phyloP scores from a whole-genome alignment of 2,329 filamentous ascomycete species.

The Xylogone sp. region DNA sequence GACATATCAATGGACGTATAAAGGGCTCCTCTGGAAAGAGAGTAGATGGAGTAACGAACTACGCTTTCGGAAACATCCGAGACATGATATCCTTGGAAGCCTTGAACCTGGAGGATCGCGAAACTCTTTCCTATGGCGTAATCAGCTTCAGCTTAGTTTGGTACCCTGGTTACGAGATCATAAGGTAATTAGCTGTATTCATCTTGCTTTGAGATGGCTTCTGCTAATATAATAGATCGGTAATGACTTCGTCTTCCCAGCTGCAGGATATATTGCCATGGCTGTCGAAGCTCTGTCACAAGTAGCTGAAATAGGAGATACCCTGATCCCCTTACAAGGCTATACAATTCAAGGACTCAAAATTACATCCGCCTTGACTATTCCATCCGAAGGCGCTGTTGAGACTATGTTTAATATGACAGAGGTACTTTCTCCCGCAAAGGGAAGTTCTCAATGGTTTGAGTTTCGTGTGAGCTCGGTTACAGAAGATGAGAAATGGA shows the following conservation, averaged over 20 bases:
- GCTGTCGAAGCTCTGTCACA: constrained; percentile 38
- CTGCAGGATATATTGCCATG: constrained; percentile 44
- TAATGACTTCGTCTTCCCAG: constrained; percentile 37
- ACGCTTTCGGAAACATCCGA: constrained; percentile 11
- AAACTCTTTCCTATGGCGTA: constrained; percentile 11
- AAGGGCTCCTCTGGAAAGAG: constrained; percentile 38
- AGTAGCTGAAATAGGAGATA: constrained; percentile 25
- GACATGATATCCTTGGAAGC: constrained; percentile 35
- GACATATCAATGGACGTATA: constrained; percentile 46
- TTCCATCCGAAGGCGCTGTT: constrained; percentile 3
- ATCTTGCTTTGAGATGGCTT: not conserved
- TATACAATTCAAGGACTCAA: constrained; percentile 17
- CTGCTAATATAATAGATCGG: not conserved
- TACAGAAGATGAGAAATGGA: not conserved
- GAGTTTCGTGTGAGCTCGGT: constrained; percentile 2
- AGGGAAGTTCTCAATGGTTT: not conserved
- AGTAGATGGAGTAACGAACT: constrained; percentile 29
- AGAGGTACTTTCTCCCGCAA: not conserved
- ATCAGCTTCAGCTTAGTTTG: constrained; percentile 29
- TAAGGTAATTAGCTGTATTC: constrained; percentile 29
- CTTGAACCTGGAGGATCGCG: constrained; percentile 18
- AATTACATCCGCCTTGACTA: constrained; percentile 8
- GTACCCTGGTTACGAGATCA: constrained; percentile 39
- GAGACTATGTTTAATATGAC: constrained; percentile 15
- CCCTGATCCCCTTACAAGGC: constrained; percentile 9